Base-by-base conservation (phyloP, 2,329 filamentous ascomycete species). In the Cladosporium sp. region DNA sequence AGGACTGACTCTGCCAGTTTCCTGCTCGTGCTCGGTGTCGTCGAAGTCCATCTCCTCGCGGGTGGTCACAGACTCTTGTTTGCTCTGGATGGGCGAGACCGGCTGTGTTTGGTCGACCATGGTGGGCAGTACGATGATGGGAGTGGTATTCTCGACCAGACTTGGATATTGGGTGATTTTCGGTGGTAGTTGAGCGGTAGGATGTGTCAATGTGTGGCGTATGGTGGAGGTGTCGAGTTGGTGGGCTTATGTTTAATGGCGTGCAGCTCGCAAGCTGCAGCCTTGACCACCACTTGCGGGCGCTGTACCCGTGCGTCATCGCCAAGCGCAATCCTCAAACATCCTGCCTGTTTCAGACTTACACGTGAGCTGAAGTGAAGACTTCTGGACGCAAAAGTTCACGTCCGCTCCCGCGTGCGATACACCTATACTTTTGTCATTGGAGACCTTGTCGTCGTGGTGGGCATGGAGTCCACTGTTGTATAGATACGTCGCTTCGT, bases 21-120 rank as follows among this genome's bases (percentile, higher is more conserved):
- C 87, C 69, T 87, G 85, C 88, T 87, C 67, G 20, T 60, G 55
- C 17, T 67, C 63, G 50, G 47, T 56, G 76, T 89, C 87, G 69
- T 88, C 85, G 57, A 73, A 75, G 65, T 73, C 70, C 61, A 72
- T 69, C 61, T 75, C 72, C 59, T 73, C 70, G 43, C 71, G 68
- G 14, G 73, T 74, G 2, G 71, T 73, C 15, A 68, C 70, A 7
- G 72, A 73, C 61, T 74, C 73, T 43, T 69, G 61, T 57, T 78
- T 61, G 55, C 65, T 59, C 8, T 63, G 60, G 22, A 47, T 28
- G 5, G 69, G 68, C 1, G 69, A 66, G 37, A 58, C 45, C 11
- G 64, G 64, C 20, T 67, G 65, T 30, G 56, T 60, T 42, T 56
- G 54, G 22, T 69, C 66, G 25, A 65, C 60, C 67, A 68, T 70